Percentiles rank a stretch among this genome's conserved stretches.
Evolutionary conservation across 2,329 filamentous ascomycete species (phyloP).

Genomic region (Aspergillus japonicus): DNA sequence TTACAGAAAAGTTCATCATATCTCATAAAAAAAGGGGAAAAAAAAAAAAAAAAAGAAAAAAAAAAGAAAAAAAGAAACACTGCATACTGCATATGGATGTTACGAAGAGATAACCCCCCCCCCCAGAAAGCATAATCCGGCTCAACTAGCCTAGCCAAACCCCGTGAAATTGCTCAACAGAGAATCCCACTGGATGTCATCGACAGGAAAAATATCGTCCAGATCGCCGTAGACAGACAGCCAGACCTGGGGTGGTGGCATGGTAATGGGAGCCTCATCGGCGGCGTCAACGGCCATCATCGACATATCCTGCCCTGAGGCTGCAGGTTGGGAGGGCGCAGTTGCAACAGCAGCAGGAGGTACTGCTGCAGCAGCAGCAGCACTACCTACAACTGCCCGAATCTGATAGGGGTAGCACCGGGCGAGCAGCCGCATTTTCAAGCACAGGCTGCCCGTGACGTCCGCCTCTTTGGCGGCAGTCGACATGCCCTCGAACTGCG

Average conservation of each 20-base stretch:
- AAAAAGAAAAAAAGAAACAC: no score
- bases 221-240: conserved; percentile 9
- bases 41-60: no score
- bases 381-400: conserved; percentile 12
- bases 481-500: conserved; percentile 15
- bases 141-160: conserved; percentile 6
- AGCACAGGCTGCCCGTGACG: conserved; percentile 21
- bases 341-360: neutral
- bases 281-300: neutral
- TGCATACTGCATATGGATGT: no score
- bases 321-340: conserved; percentile 2
- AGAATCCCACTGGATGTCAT: conserved; percentile 23
- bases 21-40: no score
- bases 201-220: conserved; percentile 15
- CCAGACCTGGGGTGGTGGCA: neutral
- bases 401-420: conserved; percentile 25
- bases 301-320: neutral
- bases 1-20: no score
- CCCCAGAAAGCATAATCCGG: no score
- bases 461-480: conserved; percentile 19
- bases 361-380: no score
- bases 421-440: conserved; percentile 23
- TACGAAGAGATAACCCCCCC: no score
- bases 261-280: neutral
- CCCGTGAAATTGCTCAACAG: conserved; percentile 22